These are phyloP conservation scores for Alternaria brassicicola DNA, from an alignment of 2,329 filamentous ascomycete genomes.

Conservation along the genomic window DNA sequence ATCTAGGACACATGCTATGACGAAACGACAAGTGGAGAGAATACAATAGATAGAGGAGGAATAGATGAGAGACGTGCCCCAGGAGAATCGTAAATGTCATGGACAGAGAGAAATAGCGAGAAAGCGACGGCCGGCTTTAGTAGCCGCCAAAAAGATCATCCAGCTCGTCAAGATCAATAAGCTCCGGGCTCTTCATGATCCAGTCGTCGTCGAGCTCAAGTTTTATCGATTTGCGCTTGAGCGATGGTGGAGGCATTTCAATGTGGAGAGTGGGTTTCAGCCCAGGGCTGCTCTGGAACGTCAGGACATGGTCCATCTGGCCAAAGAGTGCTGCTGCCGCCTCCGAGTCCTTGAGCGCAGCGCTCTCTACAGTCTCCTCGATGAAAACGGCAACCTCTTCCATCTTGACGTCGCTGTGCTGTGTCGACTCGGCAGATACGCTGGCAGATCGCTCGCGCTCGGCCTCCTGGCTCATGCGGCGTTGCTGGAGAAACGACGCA, in stretches of 20 bases:
- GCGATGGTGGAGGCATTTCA: conserved; percentile 41
- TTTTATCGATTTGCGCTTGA: conserved; percentile 43
- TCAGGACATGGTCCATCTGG: conserved; percentile 47
- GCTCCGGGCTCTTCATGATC: conserved; percentile 74
- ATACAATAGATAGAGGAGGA: conserved; percentile 28
- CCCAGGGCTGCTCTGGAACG: conserved; percentile 56
- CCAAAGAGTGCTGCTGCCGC: conserved; percentile 58
- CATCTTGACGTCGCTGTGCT: conserved; percentile 41
- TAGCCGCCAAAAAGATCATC: conserved; percentile 18
- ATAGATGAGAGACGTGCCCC: conserved; percentile 32
- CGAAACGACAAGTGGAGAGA: conserved; percentile 23
- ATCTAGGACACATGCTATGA: conserved; percentile 38
- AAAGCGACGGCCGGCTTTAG: conserved; percentile 10
- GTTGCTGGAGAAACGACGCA: conserved; percentile 77
- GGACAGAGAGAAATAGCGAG: conserved; percentile 15
- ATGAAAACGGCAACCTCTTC: conserved; percentile 46
- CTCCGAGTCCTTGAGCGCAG: conserved; percentile 58
- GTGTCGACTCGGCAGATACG: conserved; percentile 44
- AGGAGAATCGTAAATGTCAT: conserved; percentile 43
- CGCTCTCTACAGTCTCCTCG: conserved; percentile 56
- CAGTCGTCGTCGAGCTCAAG: conserved; percentile 39
- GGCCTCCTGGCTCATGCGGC: conserved; percentile 53
- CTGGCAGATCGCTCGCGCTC: conserved; percentile 50
- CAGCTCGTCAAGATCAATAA: conserved; percentile 89
- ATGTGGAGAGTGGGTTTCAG: conserved; percentile 48